phyloP scores from a whole-genome alignment of 352 stramenopile species.

The Blastocystis sp. region DNA sequence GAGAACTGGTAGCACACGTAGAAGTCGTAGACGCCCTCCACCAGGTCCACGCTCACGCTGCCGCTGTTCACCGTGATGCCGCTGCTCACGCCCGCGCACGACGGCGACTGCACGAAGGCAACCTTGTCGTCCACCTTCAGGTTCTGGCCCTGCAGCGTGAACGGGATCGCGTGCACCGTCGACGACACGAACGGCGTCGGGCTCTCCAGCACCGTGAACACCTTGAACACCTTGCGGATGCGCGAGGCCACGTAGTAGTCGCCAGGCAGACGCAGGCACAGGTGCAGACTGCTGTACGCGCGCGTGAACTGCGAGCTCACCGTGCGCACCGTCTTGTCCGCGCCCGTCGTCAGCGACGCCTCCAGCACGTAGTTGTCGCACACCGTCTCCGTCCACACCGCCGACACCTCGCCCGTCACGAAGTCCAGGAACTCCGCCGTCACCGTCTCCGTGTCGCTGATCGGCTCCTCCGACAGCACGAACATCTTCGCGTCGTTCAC shows the following conservation, averaged over 20 bases:
- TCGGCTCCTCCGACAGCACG: conserved; percentile 51
- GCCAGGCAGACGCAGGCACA: conserved; percentile 65
- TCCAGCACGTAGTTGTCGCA: conserved; percentile 44
- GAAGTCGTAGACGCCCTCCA: background rate
- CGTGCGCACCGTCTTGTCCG: background rate
- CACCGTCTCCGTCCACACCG: conserved; percentile 60
- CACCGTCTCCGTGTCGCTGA: background rate
- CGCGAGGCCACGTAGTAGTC: conserved; percentile 49
- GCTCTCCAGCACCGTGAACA: conserved; percentile 67
- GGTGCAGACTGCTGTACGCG: conserved; percentile 30
- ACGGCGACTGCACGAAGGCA: conserved; percentile 3
- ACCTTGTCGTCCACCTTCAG: conserved; percentile 70
- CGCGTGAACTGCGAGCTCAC: conserved; percentile 33
- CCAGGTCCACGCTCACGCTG: conserved; percentile 11
- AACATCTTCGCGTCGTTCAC: conserved; percentile 60
- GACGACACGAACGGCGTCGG: conserved; percentile 51
- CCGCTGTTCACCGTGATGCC: conserved; percentile 50
- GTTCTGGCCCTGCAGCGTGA: conserved; percentile 68
- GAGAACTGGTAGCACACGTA: conserved; percentile 48
- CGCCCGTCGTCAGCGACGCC: background rate
- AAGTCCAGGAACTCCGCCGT: conserved; percentile 26
- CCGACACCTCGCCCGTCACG: background rate
- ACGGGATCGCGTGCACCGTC: conserved; percentile 1
- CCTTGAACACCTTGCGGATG: conserved; percentile 70
- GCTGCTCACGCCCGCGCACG: background rate